These are phyloP conservation scores for Apium graveolens DNA, from an alignment of 129 eudicot genomes.

Conservation along the genomic window DNA sequence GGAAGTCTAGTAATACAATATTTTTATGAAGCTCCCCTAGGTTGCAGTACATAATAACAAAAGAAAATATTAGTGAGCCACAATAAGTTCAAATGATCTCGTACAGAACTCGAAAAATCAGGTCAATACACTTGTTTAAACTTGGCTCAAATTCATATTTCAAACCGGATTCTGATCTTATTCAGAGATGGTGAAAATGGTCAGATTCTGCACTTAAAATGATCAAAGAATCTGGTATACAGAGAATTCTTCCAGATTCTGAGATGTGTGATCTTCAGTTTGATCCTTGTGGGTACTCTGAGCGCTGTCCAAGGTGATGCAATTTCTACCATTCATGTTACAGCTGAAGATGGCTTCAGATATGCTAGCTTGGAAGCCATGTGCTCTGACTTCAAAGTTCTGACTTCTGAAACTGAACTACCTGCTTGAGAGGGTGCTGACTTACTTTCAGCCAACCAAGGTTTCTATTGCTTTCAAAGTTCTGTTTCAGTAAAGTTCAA, in stretches of 20 bases:
- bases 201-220: conserved; percentile 50
- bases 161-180: too few species aligned
- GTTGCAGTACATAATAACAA: too few species aligned
- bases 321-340: conserved; percentile 76
- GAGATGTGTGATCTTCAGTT: conserved; percentile 76
- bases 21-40: conserved; percentile 70
- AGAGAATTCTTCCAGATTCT: conserved; percentile 66
- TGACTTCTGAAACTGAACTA: conserved; percentile 28
- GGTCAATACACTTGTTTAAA: too few species aligned
- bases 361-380: conserved; percentile 88
- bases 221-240: conserved; percentile 66
- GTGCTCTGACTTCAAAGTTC: conserved; percentile 53
- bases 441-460: conserved; percentile 63
- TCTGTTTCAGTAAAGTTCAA: too few species aligned
- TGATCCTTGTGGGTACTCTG: conserved; percentile 97
- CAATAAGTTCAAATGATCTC: too few species aligned
- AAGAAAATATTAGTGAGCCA: too few species aligned
- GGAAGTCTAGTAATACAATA: conserved; percentile 53
- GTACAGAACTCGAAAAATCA: too few species aligned
- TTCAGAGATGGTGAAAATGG: too few species aligned
- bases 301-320: conserved; percentile 64
- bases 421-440: conserved; percentile 64
- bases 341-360: conserved; percentile 93
- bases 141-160: too few species aligned
- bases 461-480: conserved; percentile 67